Conservation (phyloP, 306 rosid genomes). For the Glycine tomentella region DNA sequence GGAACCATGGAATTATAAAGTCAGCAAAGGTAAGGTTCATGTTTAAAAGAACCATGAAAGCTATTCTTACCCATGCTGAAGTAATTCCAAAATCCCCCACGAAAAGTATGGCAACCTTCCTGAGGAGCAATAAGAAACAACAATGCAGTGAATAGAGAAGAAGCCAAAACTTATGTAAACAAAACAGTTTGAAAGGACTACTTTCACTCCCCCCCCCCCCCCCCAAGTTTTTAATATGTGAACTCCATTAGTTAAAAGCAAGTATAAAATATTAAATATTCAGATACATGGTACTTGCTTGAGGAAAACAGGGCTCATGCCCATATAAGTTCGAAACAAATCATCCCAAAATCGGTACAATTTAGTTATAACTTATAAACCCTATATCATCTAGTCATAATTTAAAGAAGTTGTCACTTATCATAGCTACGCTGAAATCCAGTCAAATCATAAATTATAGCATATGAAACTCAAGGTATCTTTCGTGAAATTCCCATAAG, state of each 20-base stretch:
- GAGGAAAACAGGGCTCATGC: slow-evolving; percentile 16
- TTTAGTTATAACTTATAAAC: slow-evolving; percentile 11
- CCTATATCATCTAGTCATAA: slow-evolving; percentile 29
- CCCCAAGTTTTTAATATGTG: not conserved
- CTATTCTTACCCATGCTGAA: slow-evolving; percentile 93
- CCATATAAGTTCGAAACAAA: slow-evolving; percentile 7
- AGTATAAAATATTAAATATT: slow-evolving; percentile 25
- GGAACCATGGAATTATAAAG: slow-evolving; percentile 20
- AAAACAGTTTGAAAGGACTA: slow-evolving; percentile 14
- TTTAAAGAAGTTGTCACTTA: slow-evolving; percentile 24
- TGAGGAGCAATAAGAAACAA: slow-evolving; percentile 54
- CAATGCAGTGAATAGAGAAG: slow-evolving; percentile 39
- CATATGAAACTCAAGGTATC: slow-evolving; percentile 14
- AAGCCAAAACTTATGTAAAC: slow-evolving; percentile 38
- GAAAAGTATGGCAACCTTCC: slow-evolving; percentile 95
- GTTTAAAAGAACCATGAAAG: slow-evolving; percentile 22
- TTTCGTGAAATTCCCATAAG: slow-evolving; percentile 30
- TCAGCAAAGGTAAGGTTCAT: slow-evolving; percentile 29
- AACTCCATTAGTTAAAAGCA: slow-evolving; percentile 29
- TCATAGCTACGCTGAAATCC: not conserved
- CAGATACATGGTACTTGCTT: not conserved
- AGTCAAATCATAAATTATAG: slow-evolving; percentile 38
- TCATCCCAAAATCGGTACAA: not conserved
- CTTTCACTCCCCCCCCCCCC: not conserved
- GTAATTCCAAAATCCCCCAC: slow-evolving; percentile 99